Base-by-base conservation (phyloP, 257 asterid genomes). In the Prunella vulgaris region DNA sequence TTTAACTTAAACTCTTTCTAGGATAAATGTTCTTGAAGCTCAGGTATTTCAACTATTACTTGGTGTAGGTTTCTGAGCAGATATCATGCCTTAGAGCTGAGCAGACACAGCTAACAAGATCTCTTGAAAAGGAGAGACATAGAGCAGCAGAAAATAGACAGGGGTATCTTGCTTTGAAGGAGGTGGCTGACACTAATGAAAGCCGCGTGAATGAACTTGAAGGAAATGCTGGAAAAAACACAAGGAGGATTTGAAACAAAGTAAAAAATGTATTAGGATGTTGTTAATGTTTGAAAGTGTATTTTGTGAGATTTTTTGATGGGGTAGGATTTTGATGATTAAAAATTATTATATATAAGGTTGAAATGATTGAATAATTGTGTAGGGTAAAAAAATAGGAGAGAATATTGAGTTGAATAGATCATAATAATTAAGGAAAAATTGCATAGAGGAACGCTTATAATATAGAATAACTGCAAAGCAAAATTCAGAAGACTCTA, bases 41-140 rank as follows among this genome's bases (percentile, higher is more conserved):
- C 99, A 94, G 99, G 99, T 89, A 75, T 51, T 56, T 18, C 9
- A 38, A 20, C 14, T 24, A 48, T 32, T 51, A 74, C 57, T 60
- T 25, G 40, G 28, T 69, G 57, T 63, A 61, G n/a, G 46, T 73
- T 21, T 7, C 52, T 32, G 72, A 52, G 63, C 90, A 94, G 99
- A 89, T 92, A 79, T 89, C 98, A 58, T 94, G 99, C 78, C 97
- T 94, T 66, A 88, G 99, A 81, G 87, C 99, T 22, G 99, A 94
- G 85, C 99, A 94, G 87, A 92, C 98, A 33, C 98, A 92, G 79
- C 70, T 90, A 66, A 77, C 90, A 49, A 88, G 87, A 78, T 90
- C 98, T 70, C 96, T 90, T 53, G 98, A 90, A 72, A 90, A 88
- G 87, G 98, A 92, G 84, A 88, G 97, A 77, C 96, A 92, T 62